These are phyloP conservation scores for Phytophthora fragariae DNA, from an alignment of 352 stramenopile genomes.

Conservation along the genomic window DNA sequence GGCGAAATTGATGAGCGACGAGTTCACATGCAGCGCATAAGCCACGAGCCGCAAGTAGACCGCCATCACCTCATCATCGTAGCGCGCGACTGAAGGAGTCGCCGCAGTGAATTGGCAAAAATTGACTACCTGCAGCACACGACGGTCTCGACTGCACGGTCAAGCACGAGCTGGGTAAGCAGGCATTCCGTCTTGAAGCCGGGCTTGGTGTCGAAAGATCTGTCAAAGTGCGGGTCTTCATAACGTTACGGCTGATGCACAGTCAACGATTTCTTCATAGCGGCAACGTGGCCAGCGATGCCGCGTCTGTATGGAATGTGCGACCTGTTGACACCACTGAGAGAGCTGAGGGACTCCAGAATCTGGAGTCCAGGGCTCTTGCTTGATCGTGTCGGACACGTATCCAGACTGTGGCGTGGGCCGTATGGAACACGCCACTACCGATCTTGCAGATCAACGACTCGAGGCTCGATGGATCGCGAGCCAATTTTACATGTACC, in stretches of 20 bases:
- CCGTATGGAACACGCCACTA: constrained; percentile 72
- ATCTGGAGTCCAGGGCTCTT: constrained; percentile 29
- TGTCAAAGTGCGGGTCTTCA: constrained; percentile 81
- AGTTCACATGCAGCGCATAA: constrained; percentile 71
- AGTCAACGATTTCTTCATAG: constrained; percentile 64
- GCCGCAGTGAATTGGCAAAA: constrained; percentile 56
- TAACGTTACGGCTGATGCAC: constrained; percentile 65
- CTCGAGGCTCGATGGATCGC: constrained; percentile 73
- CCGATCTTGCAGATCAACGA: constrained; percentile 80
- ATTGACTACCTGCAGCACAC: constrained; percentile 75
- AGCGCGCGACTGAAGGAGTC: constrained; percentile 60
- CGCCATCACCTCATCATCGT: constrained; percentile 64
- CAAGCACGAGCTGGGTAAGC: constrained; percentile 76
- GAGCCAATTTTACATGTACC: constrained; percentile 44
- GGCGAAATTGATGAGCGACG: constrained; percentile 82
- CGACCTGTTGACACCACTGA: constrained; percentile 73
- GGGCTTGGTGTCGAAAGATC: constrained; percentile 81
- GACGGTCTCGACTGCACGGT: constrained; percentile 71
- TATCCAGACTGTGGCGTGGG: constrained; percentile 65
- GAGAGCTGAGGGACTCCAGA: constrained; percentile 74
- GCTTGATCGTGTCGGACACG: constrained; percentile 79
- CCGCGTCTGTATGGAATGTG: constrained; percentile 76
- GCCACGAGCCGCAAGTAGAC: constrained; percentile 73
- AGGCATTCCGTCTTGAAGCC: constrained; percentile 86
- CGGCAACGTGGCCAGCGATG: constrained; percentile 78